Conservation (phyloP, 148 eudicot genomes). For the Tetragonia tetragonoides region DNA sequence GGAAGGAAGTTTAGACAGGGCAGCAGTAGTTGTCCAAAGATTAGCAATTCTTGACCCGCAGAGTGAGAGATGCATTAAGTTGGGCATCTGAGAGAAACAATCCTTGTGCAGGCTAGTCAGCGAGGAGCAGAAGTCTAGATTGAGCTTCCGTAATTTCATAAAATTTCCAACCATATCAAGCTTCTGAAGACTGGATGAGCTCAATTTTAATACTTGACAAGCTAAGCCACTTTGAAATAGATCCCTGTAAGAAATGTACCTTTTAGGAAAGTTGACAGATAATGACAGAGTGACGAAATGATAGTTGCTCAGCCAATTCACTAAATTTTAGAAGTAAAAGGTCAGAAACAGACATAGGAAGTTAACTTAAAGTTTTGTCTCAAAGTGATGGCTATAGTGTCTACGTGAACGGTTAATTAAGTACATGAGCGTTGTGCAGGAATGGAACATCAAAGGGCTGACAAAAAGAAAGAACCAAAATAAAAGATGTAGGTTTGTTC, state of each 20-base stretch:
- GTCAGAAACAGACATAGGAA: too few relatives aligned
- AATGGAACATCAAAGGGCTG: background rate
- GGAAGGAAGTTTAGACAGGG: constrained; percentile 54
- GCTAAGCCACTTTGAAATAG: constrained; percentile 44
- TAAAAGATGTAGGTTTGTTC: background rate
- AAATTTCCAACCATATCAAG: constrained; percentile 52
- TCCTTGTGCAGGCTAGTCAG: constrained; percentile 49
- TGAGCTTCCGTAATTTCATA: constrained; percentile 49
- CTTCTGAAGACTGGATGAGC: constrained; percentile 43
- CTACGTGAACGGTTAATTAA: too few relatives aligned
- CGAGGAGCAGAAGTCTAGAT: constrained; percentile 68
- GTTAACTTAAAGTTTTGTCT: too few relatives aligned
- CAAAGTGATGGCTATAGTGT: too few relatives aligned
- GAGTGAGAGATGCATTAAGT: constrained; percentile 58
- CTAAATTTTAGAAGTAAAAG: too few relatives aligned
- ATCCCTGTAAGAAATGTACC: constrained; percentile 33
- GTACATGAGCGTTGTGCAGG: background rate
- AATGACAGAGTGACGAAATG: background rate
- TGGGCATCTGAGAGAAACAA: constrained; percentile 61
- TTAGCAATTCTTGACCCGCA: constrained; percentile 57
- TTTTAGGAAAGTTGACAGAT: background rate
- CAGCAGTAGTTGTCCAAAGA: constrained; percentile 57
- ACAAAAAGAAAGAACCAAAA: background rate
- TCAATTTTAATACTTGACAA: constrained; percentile 50
- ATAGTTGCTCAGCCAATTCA: background rate